phyloP scores from a whole-genome alignment of 176 grass and related monocot species.

The Ampelocalamus luodianensis region DNA sequence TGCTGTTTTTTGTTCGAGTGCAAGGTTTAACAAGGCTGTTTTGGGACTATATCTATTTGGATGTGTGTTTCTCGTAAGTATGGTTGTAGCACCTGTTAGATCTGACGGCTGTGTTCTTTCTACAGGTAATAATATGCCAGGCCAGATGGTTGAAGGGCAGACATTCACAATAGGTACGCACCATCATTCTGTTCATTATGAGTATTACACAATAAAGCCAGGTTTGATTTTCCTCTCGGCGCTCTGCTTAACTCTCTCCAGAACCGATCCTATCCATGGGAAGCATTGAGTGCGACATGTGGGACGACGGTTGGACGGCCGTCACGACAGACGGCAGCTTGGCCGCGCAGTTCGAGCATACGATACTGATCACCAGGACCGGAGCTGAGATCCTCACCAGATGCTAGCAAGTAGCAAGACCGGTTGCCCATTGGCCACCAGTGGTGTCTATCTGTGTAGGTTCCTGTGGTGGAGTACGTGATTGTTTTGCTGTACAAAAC shows the following conservation, averaged over 20 bases:
- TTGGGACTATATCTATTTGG: background rate
- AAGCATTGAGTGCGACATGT: conserved; percentile 66
- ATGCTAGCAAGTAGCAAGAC: conserved; percentile 47
- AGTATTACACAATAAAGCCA: background rate
- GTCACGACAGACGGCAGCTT: conserved; percentile 75
- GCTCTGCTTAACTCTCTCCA: conserved; percentile 22
- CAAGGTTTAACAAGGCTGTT: background rate
- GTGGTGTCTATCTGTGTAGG: background rate
- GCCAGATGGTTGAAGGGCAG: conserved; percentile 84
- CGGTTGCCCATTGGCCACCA: background rate
- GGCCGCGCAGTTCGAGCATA: conserved; percentile 89
- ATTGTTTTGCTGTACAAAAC: background rate
- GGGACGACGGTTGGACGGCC: conserved; percentile 87
- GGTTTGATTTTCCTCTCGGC: background rate
- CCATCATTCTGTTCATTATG: background rate
- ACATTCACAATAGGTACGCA: conserved; percentile 91
- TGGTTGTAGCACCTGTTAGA: background rate
- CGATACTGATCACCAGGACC: conserved; percentile 71
- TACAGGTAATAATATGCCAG: conserved; percentile 77
- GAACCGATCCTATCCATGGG: conserved; percentile 83
- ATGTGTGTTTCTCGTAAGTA: background rate
- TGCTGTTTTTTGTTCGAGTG: background rate
- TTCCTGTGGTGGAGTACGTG: background rate
- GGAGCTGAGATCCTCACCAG: conserved; percentile 83
- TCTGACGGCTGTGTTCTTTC: conserved; percentile 1